Conservation (phyloP, 1,284 basidiomycete genomes). For the Ustilago crameri region DNA sequence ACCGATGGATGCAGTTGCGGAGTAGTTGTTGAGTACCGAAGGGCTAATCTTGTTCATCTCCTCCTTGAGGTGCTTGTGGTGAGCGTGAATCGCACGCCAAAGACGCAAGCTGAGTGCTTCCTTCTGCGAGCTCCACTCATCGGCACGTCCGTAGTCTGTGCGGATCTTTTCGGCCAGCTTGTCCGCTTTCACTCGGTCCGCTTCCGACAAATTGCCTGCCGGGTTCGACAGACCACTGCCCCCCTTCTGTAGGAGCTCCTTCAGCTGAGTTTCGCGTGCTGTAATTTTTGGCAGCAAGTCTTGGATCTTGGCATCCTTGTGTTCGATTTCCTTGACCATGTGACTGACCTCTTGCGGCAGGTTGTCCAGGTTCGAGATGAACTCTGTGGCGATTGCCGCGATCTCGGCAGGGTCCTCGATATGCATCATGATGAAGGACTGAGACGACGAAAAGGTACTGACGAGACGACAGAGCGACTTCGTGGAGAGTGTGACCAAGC, state of each 20-base stretch:
- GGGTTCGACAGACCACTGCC: constrained; percentile 31
- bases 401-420: constrained; percentile 66
- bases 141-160: constrained; percentile 59
- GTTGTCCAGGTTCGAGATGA: constrained; percentile 62
- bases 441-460: background rate
- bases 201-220: constrained; percentile 45
- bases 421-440: constrained; percentile 23
- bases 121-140: constrained; percentile 63
- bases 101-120: constrained; percentile 49
- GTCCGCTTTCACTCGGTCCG: constrained; percentile 55
- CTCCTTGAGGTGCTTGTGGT: constrained; percentile 52
- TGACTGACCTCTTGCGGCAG: constrained; percentile 65
- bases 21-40: constrained; percentile 55
- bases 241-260: constrained; percentile 48
- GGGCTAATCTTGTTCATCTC: constrained; percentile 60
- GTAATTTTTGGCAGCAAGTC: constrained; percentile 60
- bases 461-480: background rate
- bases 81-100: constrained; percentile 57
- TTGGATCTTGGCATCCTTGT: constrained; percentile 66
- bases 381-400: constrained; percentile 63
- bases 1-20: constrained; percentile 38
- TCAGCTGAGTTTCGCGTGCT: constrained; percentile 56
- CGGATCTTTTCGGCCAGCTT: constrained; percentile 60
- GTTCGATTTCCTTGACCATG: constrained; percentile 65
- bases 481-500: background rate